A percentile compares a stretch with the other conserved stretches of the same genome.
phyloP scores from a whole-genome alignment of 257 asterid genomes.

The Capsicum rhomboideum region DNA sequence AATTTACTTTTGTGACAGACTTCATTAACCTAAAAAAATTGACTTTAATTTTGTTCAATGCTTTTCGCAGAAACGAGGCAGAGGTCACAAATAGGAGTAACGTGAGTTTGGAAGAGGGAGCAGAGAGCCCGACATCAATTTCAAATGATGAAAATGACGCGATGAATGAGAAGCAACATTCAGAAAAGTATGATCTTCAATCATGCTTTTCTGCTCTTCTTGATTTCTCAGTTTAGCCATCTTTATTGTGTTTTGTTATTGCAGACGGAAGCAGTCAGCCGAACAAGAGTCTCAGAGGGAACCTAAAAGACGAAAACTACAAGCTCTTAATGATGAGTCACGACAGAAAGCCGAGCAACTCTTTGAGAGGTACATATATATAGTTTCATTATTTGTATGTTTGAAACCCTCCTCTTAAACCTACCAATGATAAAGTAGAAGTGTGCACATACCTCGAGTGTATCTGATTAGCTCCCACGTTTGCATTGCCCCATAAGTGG shows the following conservation, averaged over 20 bases:
- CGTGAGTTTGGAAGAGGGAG: constrained; percentile 22
- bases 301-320: constrained; percentile 27
- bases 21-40: neutral
- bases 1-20: neutral
- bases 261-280: constrained; percentile 33
- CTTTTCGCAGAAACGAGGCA: neutral
- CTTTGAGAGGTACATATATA: constrained; percentile 41
- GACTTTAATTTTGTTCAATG: neutral
- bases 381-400: constrained; percentile 11
- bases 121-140: constrained; percentile 21
- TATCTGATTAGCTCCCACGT: neutral
- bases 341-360: constrained; percentile 48
- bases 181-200: constrained; percentile 30
- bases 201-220: constrained; percentile 5
- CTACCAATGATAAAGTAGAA: neutral
- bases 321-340: constrained; percentile 35
- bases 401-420: neutral
- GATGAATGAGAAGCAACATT: constrained; percentile 19
- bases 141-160: constrained; percentile 3
- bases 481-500: neutral
- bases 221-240: neutral
- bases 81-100: constrained; percentile 16
- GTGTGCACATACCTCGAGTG: neutral
- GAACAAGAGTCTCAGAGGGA: constrained; percentile 29
- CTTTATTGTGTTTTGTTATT: constrained; percentile 17